phyloP scores from a whole-genome alignment of 2,329 filamentous ascomycete genomes.

The Phoma sp. region DNA sequence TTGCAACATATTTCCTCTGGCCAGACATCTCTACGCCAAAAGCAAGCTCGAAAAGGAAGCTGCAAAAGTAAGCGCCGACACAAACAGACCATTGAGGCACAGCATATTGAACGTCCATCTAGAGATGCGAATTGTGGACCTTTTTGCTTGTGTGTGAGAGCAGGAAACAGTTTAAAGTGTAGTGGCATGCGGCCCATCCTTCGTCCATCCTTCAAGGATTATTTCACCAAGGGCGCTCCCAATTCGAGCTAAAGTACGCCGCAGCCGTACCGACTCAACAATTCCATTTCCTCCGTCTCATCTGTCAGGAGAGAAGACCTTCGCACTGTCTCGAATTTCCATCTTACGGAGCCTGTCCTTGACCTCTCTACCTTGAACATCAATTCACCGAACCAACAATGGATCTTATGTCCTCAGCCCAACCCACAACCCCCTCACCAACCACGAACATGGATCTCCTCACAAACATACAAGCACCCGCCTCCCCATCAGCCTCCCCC shows the following conservation, averaged over 20 bases:
- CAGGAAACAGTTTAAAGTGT: background rate
- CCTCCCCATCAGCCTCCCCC: conserved; percentile 1
- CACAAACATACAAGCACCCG: background rate
- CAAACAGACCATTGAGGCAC: background rate
- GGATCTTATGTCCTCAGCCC: conserved; percentile 3
- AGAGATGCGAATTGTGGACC: background rate
- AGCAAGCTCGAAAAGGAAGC: conserved; percentile 1
- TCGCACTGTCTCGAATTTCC: background rate
- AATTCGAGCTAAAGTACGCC: background rate
- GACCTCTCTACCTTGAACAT: background rate
- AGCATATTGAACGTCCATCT: background rate
- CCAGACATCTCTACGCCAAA: background rate
- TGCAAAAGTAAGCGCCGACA: background rate
- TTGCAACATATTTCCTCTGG: background rate
- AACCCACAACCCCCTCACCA: background rate
- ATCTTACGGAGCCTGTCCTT: background rate
- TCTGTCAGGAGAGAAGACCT: background rate
- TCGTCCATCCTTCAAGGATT: background rate
- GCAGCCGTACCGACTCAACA: background rate
- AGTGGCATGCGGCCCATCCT: background rate
- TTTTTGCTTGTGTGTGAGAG: background rate
- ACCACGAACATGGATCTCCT: background rate
- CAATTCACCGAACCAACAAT: background rate
- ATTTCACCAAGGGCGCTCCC: conserved; percentile 12
- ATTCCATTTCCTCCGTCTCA: background rate